Evolutionary conservation across 1,284 basidiomycete genomes (phyloP).

Genomic region (Irpex rosettiformis): DNA sequence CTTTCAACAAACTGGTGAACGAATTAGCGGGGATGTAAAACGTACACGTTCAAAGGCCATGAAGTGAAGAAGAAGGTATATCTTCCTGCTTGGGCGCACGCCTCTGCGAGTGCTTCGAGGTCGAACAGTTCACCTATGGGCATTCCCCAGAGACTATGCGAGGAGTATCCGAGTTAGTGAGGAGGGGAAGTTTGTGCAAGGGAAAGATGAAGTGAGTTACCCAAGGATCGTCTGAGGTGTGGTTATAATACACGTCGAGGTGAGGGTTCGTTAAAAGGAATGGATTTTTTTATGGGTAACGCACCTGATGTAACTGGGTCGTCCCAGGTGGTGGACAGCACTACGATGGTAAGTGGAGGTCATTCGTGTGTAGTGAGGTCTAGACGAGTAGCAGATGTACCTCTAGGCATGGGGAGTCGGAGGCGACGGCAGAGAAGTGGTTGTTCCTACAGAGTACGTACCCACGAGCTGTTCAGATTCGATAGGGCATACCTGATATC

Average conservation of each 20-base stretch:
- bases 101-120: constrained; percentile 55
- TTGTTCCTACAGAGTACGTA: constrained; percentile 53
- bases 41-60: constrained; percentile 70
- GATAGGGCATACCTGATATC: neutral
- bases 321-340: constrained; percentile 52
- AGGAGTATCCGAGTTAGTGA: neutral
- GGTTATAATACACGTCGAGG: too few relatives aligned
- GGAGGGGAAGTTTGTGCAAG: neutral
- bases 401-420: constrained; percentile 70
- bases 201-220: constrained; percentile 33
- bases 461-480: too few relatives aligned
- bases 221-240: constrained; percentile 51
- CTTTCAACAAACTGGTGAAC: too few relatives aligned
- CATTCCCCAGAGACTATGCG: constrained; percentile 58
- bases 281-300: too few relatives aligned
- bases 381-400: constrained; percentile 26
- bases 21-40: constrained; percentile 10
- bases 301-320: constrained; percentile 55
- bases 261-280: too few relatives aligned
- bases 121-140: constrained; percentile 73
- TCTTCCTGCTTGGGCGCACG: constrained; percentile 52
- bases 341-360: constrained; percentile 31
- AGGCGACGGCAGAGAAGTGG: constrained; percentile 72
- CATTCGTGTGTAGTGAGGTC: neutral
- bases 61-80: constrained; percentile 75